Base-by-base conservation (phyloP, 1,284 basidiomycete genomes). In the Malassezia caprae region DNA sequence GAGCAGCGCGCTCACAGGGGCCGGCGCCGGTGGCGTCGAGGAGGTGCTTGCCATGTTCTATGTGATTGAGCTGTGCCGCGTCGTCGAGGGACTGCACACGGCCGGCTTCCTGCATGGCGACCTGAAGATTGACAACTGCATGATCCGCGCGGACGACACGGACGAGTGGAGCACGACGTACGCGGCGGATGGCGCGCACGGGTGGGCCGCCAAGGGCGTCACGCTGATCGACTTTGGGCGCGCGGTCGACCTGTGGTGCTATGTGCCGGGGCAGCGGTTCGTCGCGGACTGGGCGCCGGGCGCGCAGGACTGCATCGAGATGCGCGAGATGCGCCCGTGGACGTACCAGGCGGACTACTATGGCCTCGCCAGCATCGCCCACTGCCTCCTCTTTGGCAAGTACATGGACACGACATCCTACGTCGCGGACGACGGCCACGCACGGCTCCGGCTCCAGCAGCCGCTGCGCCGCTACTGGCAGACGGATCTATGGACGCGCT, bases 111-210 rank as follows among this genome's bases (percentile, higher is more conserved):
- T 99, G 63, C 94, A 99, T 68, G 93, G 94, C 39, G 94, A 99
- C 77, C 80, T 99, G 65, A 99, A 99, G 80, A 96, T 96, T 72
- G 94, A 99, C 78, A 99, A 99, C 76, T 96, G 91, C 73, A 81
- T 99, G 12, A 79, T 98, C 8, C 83, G 94, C 4, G 80, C 98
- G 26, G 87, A 90, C 11, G 84, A 83, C 15, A 84, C 83, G 2
- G 59, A 55, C 15, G 76, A 80, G 0, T 91, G 93, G 86, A 81
- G 83, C 2, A 78, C 81, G 50, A 76, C 79, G 21, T 98, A 96
- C 76, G 79, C 83, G 43, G 81, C 84, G 1, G 78, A 80, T 0
- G 91, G 93, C 15, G 80, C 80, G 6, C 80, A 82, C 30, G 91
- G 91, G 1, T 98, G 94, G 94, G 75, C 78, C 39, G 77, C 78